These are phyloP conservation scores for Beauveria varroae DNA, from an alignment of 2,329 filamentous ascomycete genomes.

Conservation along the genomic window DNA sequence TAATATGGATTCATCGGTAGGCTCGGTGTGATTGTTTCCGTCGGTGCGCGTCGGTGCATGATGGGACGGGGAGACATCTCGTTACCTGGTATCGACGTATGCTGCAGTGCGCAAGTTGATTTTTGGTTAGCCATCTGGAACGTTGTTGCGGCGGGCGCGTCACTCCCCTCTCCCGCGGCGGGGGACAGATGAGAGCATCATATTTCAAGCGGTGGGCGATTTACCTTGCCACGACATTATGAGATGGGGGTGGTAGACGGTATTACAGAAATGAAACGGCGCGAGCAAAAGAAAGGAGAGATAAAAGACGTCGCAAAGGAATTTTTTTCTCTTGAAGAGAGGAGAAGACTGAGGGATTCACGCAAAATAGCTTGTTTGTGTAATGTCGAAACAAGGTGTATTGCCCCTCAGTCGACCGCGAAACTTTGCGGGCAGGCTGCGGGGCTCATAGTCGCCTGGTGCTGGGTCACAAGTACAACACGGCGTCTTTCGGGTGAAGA, in stretches of 20 bases:
- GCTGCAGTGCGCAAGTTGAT: slow-evolving; percentile 25
- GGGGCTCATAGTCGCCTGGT: neutral
- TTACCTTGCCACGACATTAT: slow-evolving; percentile 68
- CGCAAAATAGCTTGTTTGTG: slow-evolving; percentile 9
- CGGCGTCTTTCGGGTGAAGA: slow-evolving; percentile 3
- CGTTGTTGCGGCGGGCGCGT: slow-evolving; percentile 21
- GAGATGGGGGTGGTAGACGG: slow-evolving; percentile 13
- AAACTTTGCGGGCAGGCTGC: slow-evolving; percentile 2
- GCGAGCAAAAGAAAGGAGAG: neutral
- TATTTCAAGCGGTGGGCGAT: slow-evolving; percentile 26
- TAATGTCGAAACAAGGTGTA: neutral
- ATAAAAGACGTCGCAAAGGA: neutral
- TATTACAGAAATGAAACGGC: neutral
- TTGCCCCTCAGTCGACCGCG: slow-evolving; percentile 6
- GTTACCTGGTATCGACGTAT: slow-evolving; percentile 44
- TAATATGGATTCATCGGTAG: slow-evolving; percentile 14
- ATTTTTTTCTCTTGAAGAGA: neutral
- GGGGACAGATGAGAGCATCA: slow-evolving; percentile 12
- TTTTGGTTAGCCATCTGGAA: slow-evolving; percentile 15
- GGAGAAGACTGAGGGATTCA: slow-evolving; percentile 7
- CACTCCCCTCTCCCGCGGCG: neutral
- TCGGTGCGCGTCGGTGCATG: neutral
- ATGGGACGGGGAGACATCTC: neutral
- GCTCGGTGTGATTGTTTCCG: neutral
- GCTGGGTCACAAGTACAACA: neutral